These are phyloP conservation scores for Chrysanthemum lavandulifolium DNA, from an alignment of 129 eudicot genomes.

Conservation along the genomic window DNA sequence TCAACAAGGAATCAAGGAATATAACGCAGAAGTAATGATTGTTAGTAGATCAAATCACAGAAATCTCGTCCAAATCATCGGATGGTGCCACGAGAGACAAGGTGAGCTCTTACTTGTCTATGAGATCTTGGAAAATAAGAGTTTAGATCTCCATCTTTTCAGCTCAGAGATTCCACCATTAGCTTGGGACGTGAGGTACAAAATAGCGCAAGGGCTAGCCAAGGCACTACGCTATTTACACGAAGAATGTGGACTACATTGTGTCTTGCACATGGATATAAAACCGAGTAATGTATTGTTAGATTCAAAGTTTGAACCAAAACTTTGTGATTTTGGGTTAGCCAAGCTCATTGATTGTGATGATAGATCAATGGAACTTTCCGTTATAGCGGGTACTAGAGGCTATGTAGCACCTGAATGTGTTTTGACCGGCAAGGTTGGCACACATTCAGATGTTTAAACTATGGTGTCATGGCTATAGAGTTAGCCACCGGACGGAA, in stretches of 20 bases:
- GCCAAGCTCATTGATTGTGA: constrained; percentile 34
- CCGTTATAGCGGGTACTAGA: constrained; percentile 40
- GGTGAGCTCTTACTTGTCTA: constrained; percentile 29
- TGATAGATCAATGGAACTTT: constrained; percentile 24
- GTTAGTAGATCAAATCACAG: constrained; percentile 27
- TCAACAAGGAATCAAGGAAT: constrained; percentile 32
- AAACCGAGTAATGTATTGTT: constrained; percentile 48
- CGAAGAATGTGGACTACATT: constrained; percentile 38
- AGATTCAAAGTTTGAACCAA: constrained; percentile 42
- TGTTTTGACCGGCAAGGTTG: constrained; percentile 36
- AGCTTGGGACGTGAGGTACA: constrained; percentile 27
- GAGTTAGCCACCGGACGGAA: constrained; percentile 43
- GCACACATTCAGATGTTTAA: constrained; percentile 50
- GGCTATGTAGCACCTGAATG: constrained; percentile 54
- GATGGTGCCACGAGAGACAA: constrained; percentile 29
- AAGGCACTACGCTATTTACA: constrained; percentile 42
- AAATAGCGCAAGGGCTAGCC: constrained; percentile 37
- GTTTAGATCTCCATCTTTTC: constrained; percentile 30
- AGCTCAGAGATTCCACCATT: neutral
- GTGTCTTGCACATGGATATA: constrained; percentile 38
- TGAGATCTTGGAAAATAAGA: constrained; percentile 24
- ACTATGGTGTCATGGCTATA: constrained; percentile 46
- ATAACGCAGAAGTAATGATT: constrained; percentile 28
- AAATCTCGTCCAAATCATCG: constrained; percentile 31
- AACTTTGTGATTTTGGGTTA: constrained; percentile 25